phyloP scores from a whole-genome alignment of 2,329 filamentous ascomycete genomes.

The Spiromastix sp. region DNA sequence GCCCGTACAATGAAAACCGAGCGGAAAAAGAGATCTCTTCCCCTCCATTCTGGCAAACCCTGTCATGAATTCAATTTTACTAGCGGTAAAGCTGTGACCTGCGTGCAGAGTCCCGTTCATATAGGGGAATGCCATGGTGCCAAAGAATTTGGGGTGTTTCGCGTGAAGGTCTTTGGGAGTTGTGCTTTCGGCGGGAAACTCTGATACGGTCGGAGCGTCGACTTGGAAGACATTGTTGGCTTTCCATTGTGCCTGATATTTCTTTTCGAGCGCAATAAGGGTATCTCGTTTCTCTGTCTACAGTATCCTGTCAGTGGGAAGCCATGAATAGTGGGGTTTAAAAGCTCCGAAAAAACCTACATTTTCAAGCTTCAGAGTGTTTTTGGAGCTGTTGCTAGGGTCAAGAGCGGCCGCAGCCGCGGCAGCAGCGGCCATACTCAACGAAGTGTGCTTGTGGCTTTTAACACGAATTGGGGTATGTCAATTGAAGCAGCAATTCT shows the following conservation, averaged over 20 bases:
- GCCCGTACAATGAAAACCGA: conserved; percentile 92
- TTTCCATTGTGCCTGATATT: conserved; percentile 81
- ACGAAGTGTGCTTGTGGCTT: too few species aligned
- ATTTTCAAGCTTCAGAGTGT: conserved; percentile 57
- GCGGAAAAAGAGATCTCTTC: conserved; percentile 75
- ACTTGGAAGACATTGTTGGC: conserved; percentile 69
- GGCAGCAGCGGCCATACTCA: conserved; percentile 31
- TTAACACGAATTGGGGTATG: too few species aligned
- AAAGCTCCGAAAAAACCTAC: conserved; percentile 24
- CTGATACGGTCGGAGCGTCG: conserved; percentile 68
- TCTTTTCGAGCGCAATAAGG: conserved; percentile 75
- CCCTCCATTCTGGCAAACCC: conserved; percentile 86
- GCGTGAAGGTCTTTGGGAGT: conserved; percentile 64
- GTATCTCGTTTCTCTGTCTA: conserved; percentile 81
- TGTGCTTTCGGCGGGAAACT: conserved; percentile 66
- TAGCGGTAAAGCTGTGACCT: conserved; percentile 84
- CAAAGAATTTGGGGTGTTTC: conserved; percentile 85
- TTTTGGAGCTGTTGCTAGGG: conserved; percentile 44
- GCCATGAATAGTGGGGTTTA: conserved; percentile 12
- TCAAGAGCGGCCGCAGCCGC: conserved; percentile 47
- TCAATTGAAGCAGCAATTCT: too few species aligned
- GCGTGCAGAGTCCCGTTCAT: conserved; percentile 86
- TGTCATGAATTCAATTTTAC: conserved; percentile 85
- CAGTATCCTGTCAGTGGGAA: conserved; percentile 13
- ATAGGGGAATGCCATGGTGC: conserved; percentile 65